Conservation (phyloP, 768 basidiomycete genomes). For the Neoboletus brunneissimus region DNA sequence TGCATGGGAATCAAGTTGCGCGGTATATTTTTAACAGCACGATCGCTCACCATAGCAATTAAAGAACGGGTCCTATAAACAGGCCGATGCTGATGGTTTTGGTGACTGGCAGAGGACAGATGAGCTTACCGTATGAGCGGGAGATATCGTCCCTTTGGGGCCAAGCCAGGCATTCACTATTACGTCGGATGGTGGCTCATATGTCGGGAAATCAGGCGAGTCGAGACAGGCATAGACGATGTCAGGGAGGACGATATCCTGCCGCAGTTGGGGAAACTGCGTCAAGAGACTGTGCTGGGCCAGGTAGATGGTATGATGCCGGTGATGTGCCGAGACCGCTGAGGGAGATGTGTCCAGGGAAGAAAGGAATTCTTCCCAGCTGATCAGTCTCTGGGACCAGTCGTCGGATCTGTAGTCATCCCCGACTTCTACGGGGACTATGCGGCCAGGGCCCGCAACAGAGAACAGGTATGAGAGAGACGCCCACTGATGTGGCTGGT, state of each 20-base stretch:
- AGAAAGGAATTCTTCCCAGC: slow-evolving; percentile 73
- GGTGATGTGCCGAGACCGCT: slow-evolving; percentile 8
- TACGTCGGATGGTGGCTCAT: slow-evolving; percentile 62
- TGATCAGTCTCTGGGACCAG: slow-evolving; percentile 81
- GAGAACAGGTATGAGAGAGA: slow-evolving; percentile 65
- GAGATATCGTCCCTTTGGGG: slow-evolving; percentile 73
- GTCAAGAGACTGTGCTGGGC: slow-evolving; percentile 85
- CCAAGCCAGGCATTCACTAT: slow-evolving; percentile 83
- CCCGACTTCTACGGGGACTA: slow-evolving; percentile 91
- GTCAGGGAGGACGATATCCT: slow-evolving; percentile 83
- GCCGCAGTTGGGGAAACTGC: slow-evolving; percentile 77
- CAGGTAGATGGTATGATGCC: slow-evolving; percentile 59
- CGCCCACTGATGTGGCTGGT: slow-evolving; percentile 60
- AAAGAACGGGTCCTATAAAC: slow-evolving; percentile 81
- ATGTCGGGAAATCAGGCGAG: slow-evolving; percentile 44
- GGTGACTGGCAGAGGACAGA: slow-evolving; percentile 9
- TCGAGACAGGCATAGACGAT: slow-evolving; percentile 72
- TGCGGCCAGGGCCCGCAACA: slow-evolving; percentile 73
- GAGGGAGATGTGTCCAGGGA: slow-evolving; percentile 33
- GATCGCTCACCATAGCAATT: slow-evolving; percentile 75
- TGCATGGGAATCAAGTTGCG: slow-evolving; percentile 7
- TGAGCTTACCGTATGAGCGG: slow-evolving; percentile 78
- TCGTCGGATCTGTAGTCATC: slow-evolving; percentile 71
- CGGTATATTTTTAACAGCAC: neutral
- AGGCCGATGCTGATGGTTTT: slow-evolving; percentile 4